Percentiles rank a stretch among this genome's conserved stretches.
Evolutionary conservation across 2,329 filamentous ascomycete species (phyloP).

Genomic region (Grosmannia huntii): DNA sequence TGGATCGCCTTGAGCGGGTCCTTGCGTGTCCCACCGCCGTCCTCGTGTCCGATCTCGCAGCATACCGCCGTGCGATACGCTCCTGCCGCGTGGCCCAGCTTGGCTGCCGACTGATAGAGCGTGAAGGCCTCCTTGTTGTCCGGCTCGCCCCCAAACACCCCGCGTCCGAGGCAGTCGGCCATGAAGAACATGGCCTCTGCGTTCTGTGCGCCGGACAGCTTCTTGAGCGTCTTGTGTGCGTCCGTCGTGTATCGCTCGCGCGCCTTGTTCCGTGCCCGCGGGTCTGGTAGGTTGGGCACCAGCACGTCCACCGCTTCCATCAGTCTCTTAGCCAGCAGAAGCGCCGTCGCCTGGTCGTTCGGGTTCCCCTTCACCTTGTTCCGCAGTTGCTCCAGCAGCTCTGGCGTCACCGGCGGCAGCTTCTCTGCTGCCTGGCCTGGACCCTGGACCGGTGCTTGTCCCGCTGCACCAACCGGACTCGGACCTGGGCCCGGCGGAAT

Average conservation of each 20-base stretch:
- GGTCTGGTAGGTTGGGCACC: constrained; percentile 49
- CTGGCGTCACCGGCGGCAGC: constrained; percentile 53
- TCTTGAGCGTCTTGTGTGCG: constrained; percentile 84
- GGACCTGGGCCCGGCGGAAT: no score
- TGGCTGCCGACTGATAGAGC: constrained; percentile 87
- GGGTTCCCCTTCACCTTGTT: constrained; percentile 58
- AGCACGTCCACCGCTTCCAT: constrained; percentile 75
- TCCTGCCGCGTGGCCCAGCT: constrained; percentile 70
- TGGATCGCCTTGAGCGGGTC: constrained; percentile 92
- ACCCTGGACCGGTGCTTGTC: constrained; percentile 13
- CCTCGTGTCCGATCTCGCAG: constrained; percentile 90
- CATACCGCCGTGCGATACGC: constrained; percentile 94
- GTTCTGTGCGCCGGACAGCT: constrained; percentile 60
- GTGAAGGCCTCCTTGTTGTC: constrained; percentile 90
- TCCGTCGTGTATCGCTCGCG: constrained; percentile 77
- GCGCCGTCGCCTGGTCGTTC: constrained; percentile 55
- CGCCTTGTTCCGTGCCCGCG: constrained; percentile 58
- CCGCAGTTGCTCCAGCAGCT: constrained; percentile 66
- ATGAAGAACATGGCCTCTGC: constrained; percentile 86
- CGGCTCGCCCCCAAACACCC: constrained; percentile 61
- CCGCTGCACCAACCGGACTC: constrained; percentile 12
- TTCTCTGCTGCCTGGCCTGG: constrained; percentile 1
- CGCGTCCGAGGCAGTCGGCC: constrained; percentile 79
- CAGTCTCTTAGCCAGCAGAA: constrained; percentile 68
- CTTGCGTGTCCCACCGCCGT: constrained; percentile 81